Percentiles rank a stretch among this genome's conserved stretches.
Evolutionary conservation across 2,329 filamentous ascomycete species (phyloP).

Genomic region (Tolypocladium guangdongense): DNA sequence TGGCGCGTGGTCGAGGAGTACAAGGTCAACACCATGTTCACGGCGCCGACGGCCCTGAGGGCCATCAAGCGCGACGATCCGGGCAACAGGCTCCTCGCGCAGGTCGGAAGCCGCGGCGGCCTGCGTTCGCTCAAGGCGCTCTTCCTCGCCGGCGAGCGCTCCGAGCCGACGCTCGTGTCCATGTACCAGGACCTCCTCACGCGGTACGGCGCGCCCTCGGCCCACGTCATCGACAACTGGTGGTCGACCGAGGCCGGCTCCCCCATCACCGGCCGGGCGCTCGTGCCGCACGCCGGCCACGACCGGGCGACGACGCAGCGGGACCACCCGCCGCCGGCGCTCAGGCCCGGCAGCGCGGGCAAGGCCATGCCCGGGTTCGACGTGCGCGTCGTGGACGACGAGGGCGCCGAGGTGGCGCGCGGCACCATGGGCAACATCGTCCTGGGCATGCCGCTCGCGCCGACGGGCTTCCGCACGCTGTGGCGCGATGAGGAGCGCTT

Average conservation of each 20-base stretch:
- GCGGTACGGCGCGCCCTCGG: constrained; percentile 51
- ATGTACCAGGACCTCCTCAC: constrained; percentile 68
- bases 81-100: constrained; percentile 53
- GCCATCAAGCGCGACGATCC: constrained; percentile 83
- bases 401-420: constrained; percentile 57
- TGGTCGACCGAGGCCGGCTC: constrained; percentile 51
- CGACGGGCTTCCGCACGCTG: constrained; percentile 74
- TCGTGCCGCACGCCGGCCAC: constrained; percentile 46
- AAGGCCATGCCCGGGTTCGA: constrained; percentile 90
- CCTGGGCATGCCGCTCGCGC: constrained; percentile 68
- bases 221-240: constrained; percentile 49
- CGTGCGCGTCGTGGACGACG: constrained; percentile 72
- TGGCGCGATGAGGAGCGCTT: constrained; percentile 83
- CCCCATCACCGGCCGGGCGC: constrained; percentile 44
- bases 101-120: constrained; percentile 55
- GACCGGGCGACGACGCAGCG: constrained; percentile 34
- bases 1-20: constrained; percentile 83
- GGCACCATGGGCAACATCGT: constrained; percentile 90
- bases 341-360: constrained; percentile 79
- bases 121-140: constrained; percentile 62
- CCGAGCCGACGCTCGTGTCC: constrained; percentile 73
- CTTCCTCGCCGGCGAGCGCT: constrained; percentile 82
- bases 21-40: constrained; percentile 74
- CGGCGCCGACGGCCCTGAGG: constrained; percentile 75
- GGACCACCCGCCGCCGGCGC: constrained; percentile 32